These are phyloP conservation scores for Fusarium stilboides DNA, from an alignment of 2,329 filamentous ascomycete species.

Conservation along the genomic window DNA sequence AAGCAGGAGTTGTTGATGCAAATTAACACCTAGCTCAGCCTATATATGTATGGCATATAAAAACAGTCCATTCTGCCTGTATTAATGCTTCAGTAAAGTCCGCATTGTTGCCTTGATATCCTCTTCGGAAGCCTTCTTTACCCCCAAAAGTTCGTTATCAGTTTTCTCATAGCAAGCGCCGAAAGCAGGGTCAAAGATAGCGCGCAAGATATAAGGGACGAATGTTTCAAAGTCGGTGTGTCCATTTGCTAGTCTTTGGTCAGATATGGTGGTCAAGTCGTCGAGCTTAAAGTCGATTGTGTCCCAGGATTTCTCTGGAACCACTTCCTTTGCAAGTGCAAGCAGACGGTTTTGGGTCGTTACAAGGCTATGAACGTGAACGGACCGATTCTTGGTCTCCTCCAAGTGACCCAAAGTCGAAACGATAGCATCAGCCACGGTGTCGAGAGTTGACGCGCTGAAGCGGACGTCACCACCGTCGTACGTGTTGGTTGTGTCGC, in stretches of 20 bases:
- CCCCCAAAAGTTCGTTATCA: neutral
- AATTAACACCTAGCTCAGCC: too few relatives aligned
- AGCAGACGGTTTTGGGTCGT: neutral
- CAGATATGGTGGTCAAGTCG: neutral
- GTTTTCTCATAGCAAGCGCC: neutral
- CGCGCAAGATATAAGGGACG: neutral
- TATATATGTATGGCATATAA: too few relatives aligned
- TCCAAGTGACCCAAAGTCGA: neutral
- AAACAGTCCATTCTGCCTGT: too few relatives aligned
- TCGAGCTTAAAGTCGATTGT: neutral
- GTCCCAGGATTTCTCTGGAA: neutral
- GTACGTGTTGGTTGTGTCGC: neutral
- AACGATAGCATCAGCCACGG: neutral
- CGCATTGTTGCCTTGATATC: neutral
- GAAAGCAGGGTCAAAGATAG: neutral
- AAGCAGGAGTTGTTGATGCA: too few relatives aligned
- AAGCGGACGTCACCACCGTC: neutral
- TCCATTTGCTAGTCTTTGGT: neutral
- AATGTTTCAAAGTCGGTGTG: neutral
- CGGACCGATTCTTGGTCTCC: neutral
- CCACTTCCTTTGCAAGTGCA: neutral
- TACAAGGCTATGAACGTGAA: neutral
- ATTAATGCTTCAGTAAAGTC: too few relatives aligned
- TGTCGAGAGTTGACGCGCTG: neutral
- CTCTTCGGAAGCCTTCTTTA: neutral